These are phyloP conservation scores for Carex kokanica DNA, from an alignment of 176 grass and related monocot genomes.

Conservation along the genomic window DNA sequence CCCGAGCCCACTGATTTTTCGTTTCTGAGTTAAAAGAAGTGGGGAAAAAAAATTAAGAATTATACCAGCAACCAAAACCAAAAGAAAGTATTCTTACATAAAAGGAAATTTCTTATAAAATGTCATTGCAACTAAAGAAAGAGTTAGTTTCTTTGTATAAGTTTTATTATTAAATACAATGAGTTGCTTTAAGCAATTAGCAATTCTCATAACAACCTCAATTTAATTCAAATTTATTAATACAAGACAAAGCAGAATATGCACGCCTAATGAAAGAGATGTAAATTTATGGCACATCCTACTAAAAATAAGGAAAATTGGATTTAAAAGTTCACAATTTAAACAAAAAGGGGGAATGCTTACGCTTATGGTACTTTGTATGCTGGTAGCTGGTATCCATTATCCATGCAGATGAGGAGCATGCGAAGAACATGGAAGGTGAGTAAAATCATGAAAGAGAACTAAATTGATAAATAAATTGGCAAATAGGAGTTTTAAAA, in stretches of 20 bases:
- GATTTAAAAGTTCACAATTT: background rate
- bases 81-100: background rate
- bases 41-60: conserved; percentile 19
- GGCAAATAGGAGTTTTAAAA: background rate
- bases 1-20: conserved; percentile 98
- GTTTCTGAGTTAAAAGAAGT: conserved; percentile 61
- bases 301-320: background rate
- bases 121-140: background rate
- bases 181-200: background rate
- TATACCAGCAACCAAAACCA: background rate
- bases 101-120: background rate
- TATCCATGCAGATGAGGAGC: conserved; percentile 21
- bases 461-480: conserved; percentile 8
- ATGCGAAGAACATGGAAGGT: background rate
- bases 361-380: conserved; percentile 99
- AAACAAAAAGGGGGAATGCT: conserved; percentile 32
- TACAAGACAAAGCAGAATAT: background rate
- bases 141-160: background rate
- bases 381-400: conserved; percentile 92
- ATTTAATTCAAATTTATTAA: background rate
- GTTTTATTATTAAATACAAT: background rate
- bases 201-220: background rate
- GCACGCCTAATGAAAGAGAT: too few species aligned
- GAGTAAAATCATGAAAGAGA: background rate
- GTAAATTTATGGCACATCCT: background rate